Conservation (phyloP, 805 yeast species). For the Sugiyamaella qingdaonensis region DNA sequence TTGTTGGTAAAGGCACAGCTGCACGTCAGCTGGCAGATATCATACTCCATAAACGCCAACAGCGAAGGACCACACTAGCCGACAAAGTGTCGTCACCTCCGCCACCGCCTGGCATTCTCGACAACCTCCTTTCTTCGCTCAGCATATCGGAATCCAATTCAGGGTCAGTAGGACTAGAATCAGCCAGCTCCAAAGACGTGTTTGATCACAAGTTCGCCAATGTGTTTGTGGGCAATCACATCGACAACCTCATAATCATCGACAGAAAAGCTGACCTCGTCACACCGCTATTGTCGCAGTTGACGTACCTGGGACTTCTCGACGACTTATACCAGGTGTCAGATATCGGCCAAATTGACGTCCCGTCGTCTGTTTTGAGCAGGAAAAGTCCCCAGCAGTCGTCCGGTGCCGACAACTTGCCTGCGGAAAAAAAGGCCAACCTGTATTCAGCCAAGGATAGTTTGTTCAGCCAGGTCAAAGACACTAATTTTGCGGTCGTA, state of each 20-base stretch:
- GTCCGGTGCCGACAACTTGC: neutral
- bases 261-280: conserved; percentile 75
- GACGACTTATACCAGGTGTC: conserved; percentile 61
- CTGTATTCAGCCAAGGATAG: conserved; percentile 39
- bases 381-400: conserved; percentile 1
- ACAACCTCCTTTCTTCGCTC: neutral
- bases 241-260: conserved; percentile 64
- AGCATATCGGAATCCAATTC: neutral
- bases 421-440: conserved; percentile 21
- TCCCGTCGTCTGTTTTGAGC: conserved; percentile 27
- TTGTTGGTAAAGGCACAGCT: conserved; percentile 56
- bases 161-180: neutral
- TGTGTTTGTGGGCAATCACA: conserved; percentile 29
- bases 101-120: conserved; percentile 1
- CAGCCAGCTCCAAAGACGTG: neutral
- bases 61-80: conserved; percentile 29
- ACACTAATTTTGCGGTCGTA: conserved; percentile 71
- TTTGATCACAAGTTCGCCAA: conserved; percentile 29
- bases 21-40: conserved; percentile 48
- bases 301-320: conserved; percentile 77
- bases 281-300: conserved; percentile 67
- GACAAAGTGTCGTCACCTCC: conserved; percentile 8
- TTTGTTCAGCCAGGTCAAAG: conserved; percentile 49
- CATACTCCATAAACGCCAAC: conserved; percentile 29
- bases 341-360: conserved; percentile 31